phyloP scores from a whole-genome alignment of 1,139 yeast species.

The Suhomyces choctaworum region DNA sequence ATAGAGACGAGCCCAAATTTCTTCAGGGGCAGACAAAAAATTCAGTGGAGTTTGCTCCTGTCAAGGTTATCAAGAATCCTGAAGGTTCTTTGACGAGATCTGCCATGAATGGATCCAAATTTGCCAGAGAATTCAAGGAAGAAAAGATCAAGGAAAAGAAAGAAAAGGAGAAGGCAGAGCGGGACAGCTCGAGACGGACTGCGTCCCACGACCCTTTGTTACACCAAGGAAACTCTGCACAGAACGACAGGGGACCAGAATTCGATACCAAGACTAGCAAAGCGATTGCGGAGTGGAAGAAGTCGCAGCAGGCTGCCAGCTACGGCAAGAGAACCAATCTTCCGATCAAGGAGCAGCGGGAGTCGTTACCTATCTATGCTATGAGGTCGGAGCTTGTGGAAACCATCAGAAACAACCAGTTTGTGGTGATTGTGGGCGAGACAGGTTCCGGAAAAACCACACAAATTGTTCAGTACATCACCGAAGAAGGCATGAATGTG shows the following conservation, averaged over 20 bases:
- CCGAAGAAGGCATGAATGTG: slow-evolving; percentile 38
- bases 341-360: slow-evolving; percentile 65
- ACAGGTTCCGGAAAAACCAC: slow-evolving; percentile 40
- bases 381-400: slow-evolving; percentile 59
- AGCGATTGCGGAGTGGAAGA: slow-evolving; percentile 51
- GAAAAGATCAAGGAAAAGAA: slow-evolving; percentile 51
- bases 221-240: slow-evolving; percentile 9
- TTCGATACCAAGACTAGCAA: slow-evolving; percentile 14
- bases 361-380: slow-evolving; percentile 69
- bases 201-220: slow-evolving; percentile 46
- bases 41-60: slow-evolving; percentile 48
- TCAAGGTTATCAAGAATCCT: slow-evolving; percentile 63
- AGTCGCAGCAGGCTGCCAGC: slow-evolving; percentile 41
- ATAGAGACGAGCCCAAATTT: slow-evolving; percentile 70
- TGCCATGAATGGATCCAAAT: slow-evolving; percentile 73
- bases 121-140: slow-evolving; percentile 67
- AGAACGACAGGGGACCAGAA: slow-evolving; percentile 9
- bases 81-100: slow-evolving; percentile 78
- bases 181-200: slow-evolving; percentile 25
- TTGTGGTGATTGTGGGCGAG: slow-evolving; percentile 49
- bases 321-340: slow-evolving; percentile 56
- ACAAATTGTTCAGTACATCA: slow-evolving; percentile 37
- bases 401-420: slow-evolving; percentile 50
- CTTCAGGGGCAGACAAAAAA: slow-evolving; percentile 56
- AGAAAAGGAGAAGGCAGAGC: slow-evolving; percentile 40